Conservation (phyloP, 495 filamentous ascomycete species). For the Trichoderma parareesei region DNA sequence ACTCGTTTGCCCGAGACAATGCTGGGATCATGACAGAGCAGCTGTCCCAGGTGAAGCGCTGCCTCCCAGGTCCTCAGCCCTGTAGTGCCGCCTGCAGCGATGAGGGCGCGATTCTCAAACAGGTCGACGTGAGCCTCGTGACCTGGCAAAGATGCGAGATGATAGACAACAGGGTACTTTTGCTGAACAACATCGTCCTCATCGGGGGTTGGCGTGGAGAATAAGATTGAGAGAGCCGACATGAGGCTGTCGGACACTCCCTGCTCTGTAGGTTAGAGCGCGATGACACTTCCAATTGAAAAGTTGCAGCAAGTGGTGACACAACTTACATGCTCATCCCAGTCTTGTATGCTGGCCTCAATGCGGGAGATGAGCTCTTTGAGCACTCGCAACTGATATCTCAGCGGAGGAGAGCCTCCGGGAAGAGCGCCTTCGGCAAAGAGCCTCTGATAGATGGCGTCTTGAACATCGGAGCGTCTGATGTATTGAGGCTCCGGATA, state of each 20-base stretch:
- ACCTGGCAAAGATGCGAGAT: conserved; percentile 19
- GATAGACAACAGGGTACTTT: conserved; percentile 68
- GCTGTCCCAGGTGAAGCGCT: conserved; percentile 73
- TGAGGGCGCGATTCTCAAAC: conserved; percentile 63
- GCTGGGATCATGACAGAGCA: conserved; percentile 39
- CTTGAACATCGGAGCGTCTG: conserved; percentile 44
- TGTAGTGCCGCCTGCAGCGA: conserved; percentile 71
- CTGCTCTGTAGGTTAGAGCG: conserved; percentile 30
- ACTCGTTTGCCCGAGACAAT: conserved; percentile 50
- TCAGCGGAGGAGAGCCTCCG: conserved; percentile 46
- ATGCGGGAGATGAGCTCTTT: conserved; percentile 60
- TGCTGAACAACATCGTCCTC: conserved; percentile 60
- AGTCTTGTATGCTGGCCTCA: conserved; percentile 61
- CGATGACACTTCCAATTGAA: neutral
- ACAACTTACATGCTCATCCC: conserved; percentile 72
- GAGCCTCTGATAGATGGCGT: conserved; percentile 51
- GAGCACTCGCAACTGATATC: conserved; percentile 63
- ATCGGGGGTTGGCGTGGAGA: conserved; percentile 50
- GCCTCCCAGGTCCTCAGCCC: conserved; percentile 93
- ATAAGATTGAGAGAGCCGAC: conserved; percentile 47
- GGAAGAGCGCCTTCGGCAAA: conserved; percentile 48
- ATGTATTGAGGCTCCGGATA: conserved; percentile 26
- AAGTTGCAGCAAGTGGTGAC: neutral
- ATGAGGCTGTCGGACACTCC: conserved; percentile 71
- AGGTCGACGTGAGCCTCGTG: conserved; percentile 39